phyloP scores from a whole-genome alignment of 176 grass and related monocot genomes.

The Dendrocalamus sinicus region DNA sequence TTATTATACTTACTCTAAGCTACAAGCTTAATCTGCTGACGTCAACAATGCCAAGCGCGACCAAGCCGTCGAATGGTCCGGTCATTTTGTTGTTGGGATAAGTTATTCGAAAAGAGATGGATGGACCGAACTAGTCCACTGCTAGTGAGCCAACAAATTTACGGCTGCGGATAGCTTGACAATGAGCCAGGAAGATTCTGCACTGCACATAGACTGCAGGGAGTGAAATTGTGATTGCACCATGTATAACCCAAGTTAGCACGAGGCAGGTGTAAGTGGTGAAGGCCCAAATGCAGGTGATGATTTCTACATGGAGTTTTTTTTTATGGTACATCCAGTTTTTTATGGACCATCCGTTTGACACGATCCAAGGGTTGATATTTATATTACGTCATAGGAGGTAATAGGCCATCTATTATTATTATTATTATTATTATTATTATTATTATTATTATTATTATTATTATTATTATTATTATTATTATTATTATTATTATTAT shows the following conservation, averaged over 20 bases:
- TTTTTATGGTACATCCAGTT: no score
- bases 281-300: neutral
- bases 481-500: no score
- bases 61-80: neutral
- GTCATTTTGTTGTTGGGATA: neutral
- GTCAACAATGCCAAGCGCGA: neutral
- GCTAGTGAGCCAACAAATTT: neutral
- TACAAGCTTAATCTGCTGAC: neutral
- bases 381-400: no score
- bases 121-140: constrained; percentile 28
- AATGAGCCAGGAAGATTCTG: constrained; percentile 15
- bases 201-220: neutral
- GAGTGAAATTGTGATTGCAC: neutral
- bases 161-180: neutral
- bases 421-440: no score
- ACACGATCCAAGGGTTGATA: no score
- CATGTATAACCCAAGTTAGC: neutral
- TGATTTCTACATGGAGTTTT: neutral
- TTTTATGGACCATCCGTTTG: no score
- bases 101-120: constrained; percentile 11
- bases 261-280: neutral
- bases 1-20: no score
- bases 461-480: no score
- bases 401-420: no score
- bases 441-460: no score